Conservation (phyloP, 768 basidiomycete species). For the Mycena indigotica region DNA sequence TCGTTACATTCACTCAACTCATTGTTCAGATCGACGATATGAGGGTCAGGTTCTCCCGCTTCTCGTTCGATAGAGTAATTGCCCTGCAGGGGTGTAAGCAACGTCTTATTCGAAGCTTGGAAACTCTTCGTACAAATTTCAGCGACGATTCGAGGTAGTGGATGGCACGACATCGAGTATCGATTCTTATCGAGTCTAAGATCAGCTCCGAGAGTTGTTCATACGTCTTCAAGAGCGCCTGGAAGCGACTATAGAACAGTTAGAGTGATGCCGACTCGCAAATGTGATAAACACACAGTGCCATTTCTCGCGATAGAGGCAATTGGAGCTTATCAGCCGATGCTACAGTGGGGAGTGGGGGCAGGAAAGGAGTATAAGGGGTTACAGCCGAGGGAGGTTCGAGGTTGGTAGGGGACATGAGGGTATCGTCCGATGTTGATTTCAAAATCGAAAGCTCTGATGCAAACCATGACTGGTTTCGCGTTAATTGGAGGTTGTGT, state of each 20-base stretch:
- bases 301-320: slow-evolving; percentile 87
- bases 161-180: slow-evolving; percentile 82
- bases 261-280: slow-evolving; percentile 10
- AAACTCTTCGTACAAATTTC: slow-evolving; percentile 71
- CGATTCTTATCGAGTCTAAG: slow-evolving; percentile 83
- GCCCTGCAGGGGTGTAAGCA: slow-evolving; percentile 67
- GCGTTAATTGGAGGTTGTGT: background rate
- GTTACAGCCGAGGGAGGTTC: slow-evolving; percentile 55
- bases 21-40: slow-evolving; percentile 81
- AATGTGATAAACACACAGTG: slow-evolving; percentile 69
- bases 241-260: slow-evolving; percentile 71
- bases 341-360: slow-evolving; percentile 39
- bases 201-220: slow-evolving; percentile 87
- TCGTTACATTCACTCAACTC: slow-evolving; percentile 81
- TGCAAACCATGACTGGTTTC: slow-evolving; percentile 79
- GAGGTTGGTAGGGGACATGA: slow-evolving; percentile 49
- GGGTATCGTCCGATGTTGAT: slow-evolving; percentile 55
- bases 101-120: too few species aligned
- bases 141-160: slow-evolving; percentile 82
- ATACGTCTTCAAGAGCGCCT: slow-evolving; percentile 88
- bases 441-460: slow-evolving; percentile 70
- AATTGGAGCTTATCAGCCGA: slow-evolving; percentile 59
- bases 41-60: slow-evolving; percentile 88
- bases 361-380: slow-evolving; percentile 49
- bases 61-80: slow-evolving; percentile 83